Percentiles rank a stretch among this genome's conserved stretches.
These are phyloP conservation scores for Trematosphaeria pertusa DNA, from an alignment of 2,329 filamentous ascomycete species.

Conservation along the genomic window DNA sequence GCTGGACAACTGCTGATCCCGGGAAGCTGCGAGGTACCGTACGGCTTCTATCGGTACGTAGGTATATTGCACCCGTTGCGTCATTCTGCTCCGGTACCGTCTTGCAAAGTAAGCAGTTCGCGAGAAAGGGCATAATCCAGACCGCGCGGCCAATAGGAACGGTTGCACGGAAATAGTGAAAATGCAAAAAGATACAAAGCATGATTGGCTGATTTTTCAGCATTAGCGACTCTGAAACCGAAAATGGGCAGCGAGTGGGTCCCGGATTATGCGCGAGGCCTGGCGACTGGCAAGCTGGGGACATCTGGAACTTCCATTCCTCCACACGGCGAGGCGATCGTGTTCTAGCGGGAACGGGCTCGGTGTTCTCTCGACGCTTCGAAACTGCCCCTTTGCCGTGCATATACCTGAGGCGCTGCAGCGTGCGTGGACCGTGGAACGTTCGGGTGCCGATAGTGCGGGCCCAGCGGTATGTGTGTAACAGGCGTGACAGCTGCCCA, in stretches of 20 bases:
- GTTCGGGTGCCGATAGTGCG: conserved; percentile 8
- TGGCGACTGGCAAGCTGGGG: too few relatives aligned
- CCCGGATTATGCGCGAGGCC: conserved; percentile 8
- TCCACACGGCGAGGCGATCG: conserved; percentile 22
- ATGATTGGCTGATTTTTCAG: too few relatives aligned
- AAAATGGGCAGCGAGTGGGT: conserved; percentile 22
- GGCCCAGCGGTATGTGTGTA: conserved; percentile 3
- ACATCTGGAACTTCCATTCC: conserved; percentile 14
- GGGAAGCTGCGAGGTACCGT: too few relatives aligned
- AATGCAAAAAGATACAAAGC: neutral
- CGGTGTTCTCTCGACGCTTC: conserved; percentile 7
- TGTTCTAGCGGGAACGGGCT: conserved; percentile 18
- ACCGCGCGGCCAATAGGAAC: conserved; percentile 7
- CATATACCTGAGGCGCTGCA: too few relatives aligned
- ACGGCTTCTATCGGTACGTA: too few relatives aligned
- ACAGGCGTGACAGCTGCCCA: neutral
- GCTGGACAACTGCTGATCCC: too few relatives aligned
- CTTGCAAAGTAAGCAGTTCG: too few relatives aligned
- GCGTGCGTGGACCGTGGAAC: too few relatives aligned
- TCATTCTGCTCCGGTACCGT: too few relatives aligned
- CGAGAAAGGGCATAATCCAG: too few relatives aligned
- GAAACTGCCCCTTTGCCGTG: conserved; percentile 15
- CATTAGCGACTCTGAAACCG: conserved; percentile 4
- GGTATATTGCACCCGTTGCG: too few relatives aligned
- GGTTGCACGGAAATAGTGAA: neutral